Base-by-base conservation (phyloP, 768 basidiomycete species). In the Daedaleopsis sinensis region DNA sequence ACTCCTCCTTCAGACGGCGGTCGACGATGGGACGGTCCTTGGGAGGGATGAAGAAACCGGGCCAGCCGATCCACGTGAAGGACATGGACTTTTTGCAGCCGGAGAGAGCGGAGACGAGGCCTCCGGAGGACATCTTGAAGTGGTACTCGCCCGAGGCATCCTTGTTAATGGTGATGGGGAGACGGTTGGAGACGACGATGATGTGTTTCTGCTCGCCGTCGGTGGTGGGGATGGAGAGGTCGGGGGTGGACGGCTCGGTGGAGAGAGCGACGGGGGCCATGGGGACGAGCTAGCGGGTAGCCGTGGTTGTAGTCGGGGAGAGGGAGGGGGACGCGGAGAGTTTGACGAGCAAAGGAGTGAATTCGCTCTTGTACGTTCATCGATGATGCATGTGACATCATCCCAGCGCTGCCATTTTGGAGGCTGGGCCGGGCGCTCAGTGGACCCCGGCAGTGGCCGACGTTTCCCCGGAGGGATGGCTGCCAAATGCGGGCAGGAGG, bases 101-200 rank as follows among this genome's bases (percentile, higher is more conserved):
- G 23, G 91, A 91, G 66, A 99, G 88, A 62, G 97, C 97, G 55
- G 93, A 95, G 64, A 98, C 97, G 63, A 99, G 91, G 57, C 97
- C 97, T 32, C 97, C 97, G 3, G 94, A 96, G 61, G 94, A 96
- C 96, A 98, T 97, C 82, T 96, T 92, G 86, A 97, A 98, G 80
- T 96, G 93, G 76, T 96, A 98, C 74, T 96, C 89, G 72, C 95
- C 95, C 54, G 81, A 78, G 15, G 84, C 88, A 84, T 98, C 96
- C 79, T 94, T 96, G 74, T 81, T 93, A 73, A 98, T 98, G 50
- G 96, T 97, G 62, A 98, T 85, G 21, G 96, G 96, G 61, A 98
- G 88, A 56, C 96, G 87, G 78, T 98, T 98, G 54, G 93, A 91
- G 71, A 98, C 94, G 70, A 98, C 93, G 77, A 98, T 90, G 81